Evolutionary conservation across 768 basidiomycete species (phyloP), one percentile per base, ranked within the genome.

Genomic region (Phlegmacium glaucopus): DNA sequence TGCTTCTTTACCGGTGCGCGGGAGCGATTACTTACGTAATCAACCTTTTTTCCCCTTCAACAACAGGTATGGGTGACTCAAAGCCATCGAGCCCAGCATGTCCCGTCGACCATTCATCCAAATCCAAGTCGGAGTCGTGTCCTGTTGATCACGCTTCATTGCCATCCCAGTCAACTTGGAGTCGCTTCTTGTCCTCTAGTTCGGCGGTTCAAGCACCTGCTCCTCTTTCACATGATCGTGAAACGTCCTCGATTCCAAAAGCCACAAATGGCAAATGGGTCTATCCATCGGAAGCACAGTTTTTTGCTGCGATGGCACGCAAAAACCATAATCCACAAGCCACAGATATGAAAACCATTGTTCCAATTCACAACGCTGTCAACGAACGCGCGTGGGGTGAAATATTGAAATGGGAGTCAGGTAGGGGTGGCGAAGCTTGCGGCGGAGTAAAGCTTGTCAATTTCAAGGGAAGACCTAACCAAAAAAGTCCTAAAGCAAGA

Each of bases 281-380:
- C 40, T 99, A 99, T 67, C 96, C 96, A 17, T 97, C 95, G 15
- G 92, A 97, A 63, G 82, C 88, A n/a, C 95, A 97, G 69, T 99
- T 99, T 76, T 98, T 89, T 67, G 77, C 88, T n/a, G 95, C 96
- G 15, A 94, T 99, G 86, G 80, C 84, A 48, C 83, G 95, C 49
- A 98, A 98, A 71, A 84, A 96, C 58, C 90, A 96, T 64, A 82
- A 86, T 45, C 94, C 94, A 4, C 77, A 83, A 26, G 78, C 87
- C 16, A 62, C 75, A n/a, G 95, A 98, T 69, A 97, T 98, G 94
- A 82, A 79, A 59, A 87, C 90, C 25, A 86, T 99, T 59, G 93
- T 99, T 16, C 95, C 94, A 11, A 99, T 99, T 42, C 96, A 99
- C 68, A 99, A 99, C 61, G 95, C 95, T 30, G 96, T 98, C 45